Evolutionary conservation across 164 flowering plant genomes (phyloP), one percentile per base, ranked within the genome.

Genomic region (Warburgia ugandensis): DNA sequence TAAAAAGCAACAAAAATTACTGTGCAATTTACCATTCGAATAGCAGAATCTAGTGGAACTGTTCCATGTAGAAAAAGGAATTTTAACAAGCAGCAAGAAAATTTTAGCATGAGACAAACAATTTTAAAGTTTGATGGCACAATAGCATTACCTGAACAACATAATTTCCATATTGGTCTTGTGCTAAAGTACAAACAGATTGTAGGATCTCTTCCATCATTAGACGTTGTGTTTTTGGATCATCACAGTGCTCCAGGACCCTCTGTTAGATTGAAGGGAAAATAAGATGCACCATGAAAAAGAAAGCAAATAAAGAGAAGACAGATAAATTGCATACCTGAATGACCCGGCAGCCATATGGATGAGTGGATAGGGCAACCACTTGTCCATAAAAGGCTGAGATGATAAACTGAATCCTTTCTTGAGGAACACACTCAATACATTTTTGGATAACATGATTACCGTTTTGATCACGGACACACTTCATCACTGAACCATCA

Each of bases 101-200:
- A n/a, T n/a, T n/a, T n/a, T n/a, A n/a, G n/a, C n/a, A n/a, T n/a
- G n/a, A n/a, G n/a, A n/a, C n/a, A n/a, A n/a, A n/a, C n/a, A n/a
- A n/a, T n/a, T 3, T 43, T 20, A 5, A 12, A 43, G 23, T 4
- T 43, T 22, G 46, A 16, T 37, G 2, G 16, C 29, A 8, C 52
- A 14, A n/a, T n/a, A n/a, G n/a, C n/a, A n/a, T n/a, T 73, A 88
- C 99, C 99, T 88, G 99, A 67, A 86, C 75, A 49, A 92, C 99
- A 72, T 88, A 92, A 63, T 88, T 86, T 9, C 99, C 99, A 59
- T 86, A 92, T 52, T 88, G 96, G 58, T 92, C 95, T 63, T 86
- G 94, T 1, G 92, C 86, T 54, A 92, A 61, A 35, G 66, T 71
- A 65, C 79, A 77, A 20, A 82, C 87, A 41, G 91, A 77, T 25